Base-by-base conservation (phyloP, 306 rosid species). In the Quercus wislizeni region DNA sequence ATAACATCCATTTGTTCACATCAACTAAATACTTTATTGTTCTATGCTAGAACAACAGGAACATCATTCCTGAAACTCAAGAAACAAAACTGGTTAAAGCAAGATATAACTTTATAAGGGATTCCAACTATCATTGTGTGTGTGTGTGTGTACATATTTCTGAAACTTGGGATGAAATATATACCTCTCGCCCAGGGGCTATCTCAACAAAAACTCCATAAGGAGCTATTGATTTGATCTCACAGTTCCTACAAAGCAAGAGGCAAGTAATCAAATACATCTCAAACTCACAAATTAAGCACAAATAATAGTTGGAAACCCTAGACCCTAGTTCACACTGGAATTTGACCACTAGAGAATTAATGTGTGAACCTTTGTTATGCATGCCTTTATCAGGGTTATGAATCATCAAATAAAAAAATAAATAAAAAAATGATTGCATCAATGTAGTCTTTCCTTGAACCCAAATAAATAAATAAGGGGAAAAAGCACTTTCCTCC, bases 171-270 rank as follows among this genome's bases (percentile, higher is more conserved):
- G 80, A 74, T 64, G 58, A 85, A 74, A 55, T 55, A 70, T 74
- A 63, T 88, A 88, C 99, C 99, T 95, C 99, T 78, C 98, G 86
- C 33, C 99, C 99, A 74, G 97, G 96, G 71, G 96, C 93, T 84
- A 95, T 95, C 94, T 95, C 98, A 52, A 95, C 95, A 80, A 95
- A 95, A 74, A 67, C 98, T 80, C 99, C 99, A 65, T 90, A 95
- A 43, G 92, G 80, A 76, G 90, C 85, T 72, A 92, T 85, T 71
- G 97, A 83, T 83, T 95, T 95, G 81, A 95, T 91, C 86, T 92
- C 97, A 55, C 99, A 91, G 73, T 92, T 82, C 97, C 99, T 95
- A 72, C 69, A 13, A 69, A 31, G 65, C 71, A 63, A 56, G 73
- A 69, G 38, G 65, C 65, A 25, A 6, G 54, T 57, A 30, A 9